Base-by-base conservation (phyloP, 2,329 filamentous ascomycete species). In the Fusarium sp. region DNA sequence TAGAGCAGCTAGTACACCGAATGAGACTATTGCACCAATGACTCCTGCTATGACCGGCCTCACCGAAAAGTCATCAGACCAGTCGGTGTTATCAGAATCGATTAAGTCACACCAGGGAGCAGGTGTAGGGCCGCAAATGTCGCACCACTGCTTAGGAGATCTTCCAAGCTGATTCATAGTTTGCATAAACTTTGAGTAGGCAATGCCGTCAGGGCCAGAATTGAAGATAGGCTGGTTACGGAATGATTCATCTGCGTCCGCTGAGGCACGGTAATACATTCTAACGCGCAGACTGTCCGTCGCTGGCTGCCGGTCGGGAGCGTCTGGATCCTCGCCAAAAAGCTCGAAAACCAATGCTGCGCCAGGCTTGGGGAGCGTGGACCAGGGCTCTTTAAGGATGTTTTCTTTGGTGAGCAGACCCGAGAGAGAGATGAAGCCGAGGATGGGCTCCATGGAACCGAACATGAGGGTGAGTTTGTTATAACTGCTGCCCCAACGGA, bases 331-430 rank as follows among this genome's bases (percentile, higher is more conserved):
- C 17, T 76, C 66, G 13, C 77, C 76, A 33, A 82, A 76, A 19
- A 89, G 76, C 79, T 97, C 94, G 75, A 96, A 94, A 0, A 87
- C 82, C 84, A 97, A 90, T 40, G 87, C 85, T 1, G 89, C 90
- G 0, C 93, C 93, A 37, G 93, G 92, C 67, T 90, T 84, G 0
- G 91, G 89, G 15, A 88, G 60, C 3, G 61, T 66, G 5, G 74
- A 74, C 52, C 79, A 77, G 67, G 67, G 75, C 32, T 61, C 74
- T 45, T 75, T 81, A 6, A 85, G 82, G n/a, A 79, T 83, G 73
- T 89, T 88, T 51, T 87, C 76, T 1, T 76, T 73, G 48, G 81
- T 82, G 6, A 80, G 80, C 9, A 89, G 80, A 0, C 79, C 77
- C 0, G 83, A 76, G 4, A 89, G 77, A 2, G 81, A 77, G 67